Base-by-base conservation (phyloP, 2,329 filamentous ascomycete genomes). In the Zasmidium citrigriseum region DNA sequence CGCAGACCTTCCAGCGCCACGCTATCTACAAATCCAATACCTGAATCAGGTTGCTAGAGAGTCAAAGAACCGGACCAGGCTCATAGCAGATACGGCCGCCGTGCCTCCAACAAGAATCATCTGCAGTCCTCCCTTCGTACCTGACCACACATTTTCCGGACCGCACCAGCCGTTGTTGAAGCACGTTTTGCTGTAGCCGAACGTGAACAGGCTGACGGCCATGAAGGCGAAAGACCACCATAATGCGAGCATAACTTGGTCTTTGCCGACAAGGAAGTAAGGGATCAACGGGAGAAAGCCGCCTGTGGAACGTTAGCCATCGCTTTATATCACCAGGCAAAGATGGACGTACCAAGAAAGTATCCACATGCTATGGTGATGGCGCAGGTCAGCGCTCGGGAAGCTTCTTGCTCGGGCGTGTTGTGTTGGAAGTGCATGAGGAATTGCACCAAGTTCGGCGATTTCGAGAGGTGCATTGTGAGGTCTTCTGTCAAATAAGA, bases 281-380 rank as follows among this genome's bases (percentile, higher is more conserved):
- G 88, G 88, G 29, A 88, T 74, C 66, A 90, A 80, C 14, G 88
- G 87, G 16, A 90, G 81, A 52, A 89, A 77, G 0, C 88, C 88
- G 20, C 55, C 46, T 49, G 21, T 11, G 16, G 27, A 5, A 16
- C 2, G 22, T 49, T 18, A 49, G 22, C 5, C 11, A 47, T 16
- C 14, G 41, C 5, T 20, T 38, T 38, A 21, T 18, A 46, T n/a
- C 7, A 46, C 18, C 20, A 21, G n/a, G 7, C 16, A 21, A 21
- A 20, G 16, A 24, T 47, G 45, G 7, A 47, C 22, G 45, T 22
- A 27, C 88, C 88, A 23, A 89, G 72, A 53, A 90, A 86, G 72
- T 90, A 91, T 34, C 86, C 86, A 14, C 86, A 68, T 0, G 86
- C 85, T 67, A 90, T 87, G 7, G 86, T 89, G 22, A 86, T 63